Percentiles rank a stretch among this genome's conserved stretches.
phyloP scores from a whole-genome alignment of 805 yeast genomes.

The Wickerhamiella qilinensis region DNA sequence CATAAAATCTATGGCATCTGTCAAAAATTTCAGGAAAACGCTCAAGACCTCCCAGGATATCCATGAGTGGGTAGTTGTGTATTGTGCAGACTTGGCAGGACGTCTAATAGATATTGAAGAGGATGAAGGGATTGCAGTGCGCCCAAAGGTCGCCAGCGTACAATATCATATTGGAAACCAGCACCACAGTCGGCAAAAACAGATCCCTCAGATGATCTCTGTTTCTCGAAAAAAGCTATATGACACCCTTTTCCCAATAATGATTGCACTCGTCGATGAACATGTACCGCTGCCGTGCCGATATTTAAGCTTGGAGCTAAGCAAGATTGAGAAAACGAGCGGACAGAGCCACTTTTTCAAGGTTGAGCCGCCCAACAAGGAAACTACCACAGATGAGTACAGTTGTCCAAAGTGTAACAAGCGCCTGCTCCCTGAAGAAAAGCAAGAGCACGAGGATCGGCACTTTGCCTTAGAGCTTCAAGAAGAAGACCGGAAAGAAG shows the following conservation, averaged over 20 bases:
- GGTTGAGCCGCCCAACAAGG: constrained; percentile 6
- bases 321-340: constrained; percentile 10
- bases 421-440: constrained; percentile 7
- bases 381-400: too few species aligned
- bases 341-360: constrained; percentile 9
- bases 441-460: constrained; percentile 26
- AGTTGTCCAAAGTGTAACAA: constrained; percentile 19
- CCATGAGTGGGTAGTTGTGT: constrained; percentile 65
- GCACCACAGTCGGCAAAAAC: background rate
- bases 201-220: background rate
- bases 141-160: constrained; percentile 43
- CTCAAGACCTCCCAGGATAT: constrained; percentile 42
- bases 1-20: constrained; percentile 76
- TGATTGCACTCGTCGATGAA: constrained; percentile 4
- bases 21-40: constrained; percentile 54
- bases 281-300: constrained; percentile 8
- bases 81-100: constrained; percentile 59
- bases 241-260: constrained; percentile 4
- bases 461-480: constrained; percentile 24
- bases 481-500: constrained; percentile 1
- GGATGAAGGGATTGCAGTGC: constrained; percentile 29
- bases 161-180: constrained; percentile 11
- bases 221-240: background rate
- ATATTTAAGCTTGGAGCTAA: constrained; percentile 9
- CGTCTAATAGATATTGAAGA: constrained; percentile 57